Percentiles rank a stretch among this genome's conserved stretches.
These are phyloP conservation scores for Kwoniella shandongensis DNA, from an alignment of 768 basidiomycete genomes.

Conservation along the genomic window DNA sequence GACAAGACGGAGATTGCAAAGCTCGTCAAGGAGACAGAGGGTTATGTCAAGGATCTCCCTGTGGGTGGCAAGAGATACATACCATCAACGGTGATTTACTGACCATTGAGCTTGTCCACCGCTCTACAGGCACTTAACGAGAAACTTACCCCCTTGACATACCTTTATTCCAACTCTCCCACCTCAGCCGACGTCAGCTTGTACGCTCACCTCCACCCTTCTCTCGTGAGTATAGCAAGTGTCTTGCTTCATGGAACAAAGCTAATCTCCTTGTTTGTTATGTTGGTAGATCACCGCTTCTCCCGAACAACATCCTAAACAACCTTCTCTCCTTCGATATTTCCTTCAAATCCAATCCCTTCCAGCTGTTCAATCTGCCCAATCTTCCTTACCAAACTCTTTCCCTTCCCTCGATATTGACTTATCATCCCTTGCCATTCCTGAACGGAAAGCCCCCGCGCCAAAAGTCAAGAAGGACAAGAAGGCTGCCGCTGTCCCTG, in stretches of 20 bases:
- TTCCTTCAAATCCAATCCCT: conserved; percentile 88
- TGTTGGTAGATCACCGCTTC: conserved; percentile 49
- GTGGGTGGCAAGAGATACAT: conserved; percentile 36
- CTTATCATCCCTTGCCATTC: conserved; percentile 69
- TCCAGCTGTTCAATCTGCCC: conserved; percentile 62
- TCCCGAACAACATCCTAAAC: conserved; percentile 75
- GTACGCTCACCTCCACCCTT: conserved; percentile 83
- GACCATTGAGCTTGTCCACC: too few species aligned
- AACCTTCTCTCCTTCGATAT: conserved; percentile 84
- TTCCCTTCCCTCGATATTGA: conserved; percentile 66
- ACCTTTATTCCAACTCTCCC: conserved; percentile 76
- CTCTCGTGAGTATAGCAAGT: conserved; percentile 64
- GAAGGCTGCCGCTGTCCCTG: conserved; percentile 56
- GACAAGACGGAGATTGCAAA: conserved; percentile 44
- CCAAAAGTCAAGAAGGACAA: conserved; percentile 60
- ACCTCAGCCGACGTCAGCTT: conserved; percentile 88
- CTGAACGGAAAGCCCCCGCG: conserved; percentile 63
- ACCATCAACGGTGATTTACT: too few species aligned
- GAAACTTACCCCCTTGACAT: conserved; percentile 73
- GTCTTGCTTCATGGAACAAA: too few species aligned
- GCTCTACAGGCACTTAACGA: conserved; percentile 66
- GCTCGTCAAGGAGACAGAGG: conserved; percentile 33
- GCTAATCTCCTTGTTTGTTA: too few species aligned
- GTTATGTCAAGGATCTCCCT: conserved; percentile 37
- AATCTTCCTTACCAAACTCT: conserved; percentile 52